Evolutionary conservation across 1,139 yeast species (phyloP), one percentile per base, ranked within the genome.

Genomic region (Geotrichum australiense): DNA sequence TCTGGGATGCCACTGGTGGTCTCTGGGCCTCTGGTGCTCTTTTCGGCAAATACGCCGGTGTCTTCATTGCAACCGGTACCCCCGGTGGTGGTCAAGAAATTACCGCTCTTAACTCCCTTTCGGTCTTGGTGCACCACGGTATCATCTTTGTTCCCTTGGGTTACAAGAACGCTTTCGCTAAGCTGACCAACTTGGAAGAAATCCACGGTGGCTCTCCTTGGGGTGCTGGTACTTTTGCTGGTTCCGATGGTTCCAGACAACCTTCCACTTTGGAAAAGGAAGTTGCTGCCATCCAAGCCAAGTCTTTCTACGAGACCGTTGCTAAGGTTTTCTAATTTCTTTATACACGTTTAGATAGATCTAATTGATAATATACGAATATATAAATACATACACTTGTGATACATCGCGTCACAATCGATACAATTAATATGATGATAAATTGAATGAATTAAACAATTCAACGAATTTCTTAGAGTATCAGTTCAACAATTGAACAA

Each of bases 171-270:
- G 70, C 70, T 25, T 77, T 77, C 64, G 69, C 70, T 32, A 71
- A 71, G 52, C 62, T 78, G 51, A 63, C 81, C 45, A 70, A 70
- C 62, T 58, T 80, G 47, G 70, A 68, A 19, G 84, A 79, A 65
- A 71, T 74, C 45, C 87, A 79, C 59, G 91, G 89, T 62, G 80
- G 80, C 52, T 78, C 86, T 41, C 73, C 91, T 46, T 81, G 86
- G 83, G 91, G 91, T 66, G 84, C 91, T 41, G 89, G 89, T 59
- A 65, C 82, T 46, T 69, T 71, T 51, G 84, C 91, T 29, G 85
- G 78, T 55, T 69, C 70, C 42, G 86, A 80, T 54, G 91, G 91
- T 56, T 76, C 84, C 19, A 76, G 89, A 71, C 66, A 66, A 55
- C 81, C 87, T 44, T 54, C 73, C 46, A 74, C 69, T 42, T 67